These are phyloP conservation scores for Fusarium luffae DNA, from an alignment of 2,329 filamentous ascomycete genomes.

Conservation along the genomic window DNA sequence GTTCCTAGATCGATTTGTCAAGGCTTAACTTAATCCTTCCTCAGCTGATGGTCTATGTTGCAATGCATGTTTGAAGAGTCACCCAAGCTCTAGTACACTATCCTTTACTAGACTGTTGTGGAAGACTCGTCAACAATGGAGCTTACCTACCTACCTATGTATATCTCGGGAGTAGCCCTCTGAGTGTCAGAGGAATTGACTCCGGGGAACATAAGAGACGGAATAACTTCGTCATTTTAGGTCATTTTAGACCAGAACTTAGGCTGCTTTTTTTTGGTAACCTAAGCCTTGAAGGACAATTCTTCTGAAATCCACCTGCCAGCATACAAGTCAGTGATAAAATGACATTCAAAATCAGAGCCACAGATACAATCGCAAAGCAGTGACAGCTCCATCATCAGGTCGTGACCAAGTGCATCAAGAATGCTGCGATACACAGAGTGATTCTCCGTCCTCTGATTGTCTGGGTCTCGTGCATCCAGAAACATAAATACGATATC, in stretches of 20 bases:
- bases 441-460: background rate
- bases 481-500: slow-evolving; percentile 12
- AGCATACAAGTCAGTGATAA: background rate
- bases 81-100: background rate
- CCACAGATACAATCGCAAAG: background rate
- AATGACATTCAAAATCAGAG: background rate
- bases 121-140: background rate
- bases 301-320: too few species aligned
- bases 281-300: too few species aligned
- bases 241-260: too few species aligned
- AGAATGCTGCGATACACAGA: background rate
- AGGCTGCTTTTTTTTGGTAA: too few species aligned
- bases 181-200: too few species aligned
- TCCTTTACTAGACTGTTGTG: background rate
- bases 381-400: background rate
- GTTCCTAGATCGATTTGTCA: background rate
- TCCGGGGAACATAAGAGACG: too few species aligned
- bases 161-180: background rate
- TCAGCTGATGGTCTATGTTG: background rate
- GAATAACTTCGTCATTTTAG: too few species aligned
- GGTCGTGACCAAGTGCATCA: background rate
- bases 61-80: background rate
- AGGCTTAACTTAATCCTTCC: background rate
- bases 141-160: too few species aligned
- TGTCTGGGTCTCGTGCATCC: background rate